These are phyloP conservation scores for Blumeria hordei DNA, from an alignment of 2,329 filamentous ascomycete genomes.

Conservation along the genomic window DNA sequence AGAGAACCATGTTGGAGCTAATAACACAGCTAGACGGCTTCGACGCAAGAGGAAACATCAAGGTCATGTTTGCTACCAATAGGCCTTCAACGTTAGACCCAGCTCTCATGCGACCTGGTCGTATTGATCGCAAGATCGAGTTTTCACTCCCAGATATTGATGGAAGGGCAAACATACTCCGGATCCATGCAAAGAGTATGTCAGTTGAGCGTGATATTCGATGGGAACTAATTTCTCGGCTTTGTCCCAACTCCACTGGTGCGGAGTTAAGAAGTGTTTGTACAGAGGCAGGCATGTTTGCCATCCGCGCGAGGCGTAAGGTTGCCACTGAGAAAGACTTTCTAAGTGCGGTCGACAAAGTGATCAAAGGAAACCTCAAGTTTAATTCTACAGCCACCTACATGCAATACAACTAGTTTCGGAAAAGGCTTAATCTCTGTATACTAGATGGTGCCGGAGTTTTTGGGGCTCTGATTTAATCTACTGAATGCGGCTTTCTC, in stretches of 20 bases:
- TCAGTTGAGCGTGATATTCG: constrained; percentile 95
- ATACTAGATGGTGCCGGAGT: constrained; percentile 15
- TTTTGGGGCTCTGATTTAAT: constrained; percentile 4
- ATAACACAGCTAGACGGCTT: constrained; percentile 95
- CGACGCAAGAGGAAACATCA: constrained; percentile 92
- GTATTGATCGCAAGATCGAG: constrained; percentile 97
- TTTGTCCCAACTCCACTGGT: constrained; percentile 93
- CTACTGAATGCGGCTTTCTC: no score
- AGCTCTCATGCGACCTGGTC: constrained; percentile 88
- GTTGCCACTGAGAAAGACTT: constrained; percentile 98
- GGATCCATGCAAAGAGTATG: constrained; percentile 99
- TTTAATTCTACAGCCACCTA: constrained; percentile 98
- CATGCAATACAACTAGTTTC: constrained; percentile 84
- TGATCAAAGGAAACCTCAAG: constrained; percentile 97
- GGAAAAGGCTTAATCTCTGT: constrained; percentile 6
- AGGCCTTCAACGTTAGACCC: constrained; percentile 85
- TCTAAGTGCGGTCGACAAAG: constrained; percentile 91
- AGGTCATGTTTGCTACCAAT: constrained; percentile 99
- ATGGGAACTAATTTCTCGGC: constrained; percentile 92
- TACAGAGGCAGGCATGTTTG: constrained; percentile 96
- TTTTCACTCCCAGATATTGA: constrained; percentile 95
- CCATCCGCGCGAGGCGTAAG: constrained; percentile 83
- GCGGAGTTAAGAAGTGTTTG: constrained; percentile 90
- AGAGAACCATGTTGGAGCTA: constrained; percentile 91
- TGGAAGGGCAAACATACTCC: constrained; percentile 86